These are phyloP conservation scores for Alternaria sp. DNA, from an alignment of 2,329 filamentous ascomycete species.

Conservation along the genomic window DNA sequence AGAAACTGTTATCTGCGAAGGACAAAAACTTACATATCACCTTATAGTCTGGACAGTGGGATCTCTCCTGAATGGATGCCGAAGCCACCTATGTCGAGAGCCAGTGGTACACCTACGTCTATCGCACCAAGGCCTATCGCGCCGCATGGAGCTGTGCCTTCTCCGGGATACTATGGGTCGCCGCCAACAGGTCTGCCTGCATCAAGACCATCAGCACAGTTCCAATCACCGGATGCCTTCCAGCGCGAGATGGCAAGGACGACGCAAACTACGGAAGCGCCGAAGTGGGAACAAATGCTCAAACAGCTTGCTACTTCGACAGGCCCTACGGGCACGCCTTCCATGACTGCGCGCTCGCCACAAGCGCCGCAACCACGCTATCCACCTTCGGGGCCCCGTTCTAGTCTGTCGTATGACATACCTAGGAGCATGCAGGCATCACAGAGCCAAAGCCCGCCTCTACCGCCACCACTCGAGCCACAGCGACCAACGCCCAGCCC, in stretches of 20 bases:
- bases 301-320: constrained; percentile 42
- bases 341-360: constrained; percentile 14
- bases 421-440: constrained; percentile 19
- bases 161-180: constrained; percentile 24
- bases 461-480: constrained; percentile 28
- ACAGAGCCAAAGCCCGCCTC: constrained; percentile 29
- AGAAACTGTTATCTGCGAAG: constrained; percentile 56
- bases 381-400: constrained; percentile 21
- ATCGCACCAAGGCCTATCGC: constrained; percentile 29
- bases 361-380: constrained; percentile 32
- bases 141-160: constrained; percentile 16
- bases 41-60: constrained; percentile 55
- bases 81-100: constrained; percentile 22
- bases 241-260: constrained; percentile 51
- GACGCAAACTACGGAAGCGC: constrained; percentile 30
- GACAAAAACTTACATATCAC: constrained; percentile 58
- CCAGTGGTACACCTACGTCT: constrained; percentile 20
- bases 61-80: constrained; percentile 54
- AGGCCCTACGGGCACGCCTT: constrained; percentile 19
- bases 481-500: constrained; percentile 46
- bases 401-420: constrained; percentile 28
- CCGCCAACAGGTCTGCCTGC: constrained; percentile 24
- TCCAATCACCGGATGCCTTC: constrained; percentile 57
- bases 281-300: constrained; percentile 49
- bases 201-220: constrained; percentile 49